Conservation (phyloP, 352 stramenopile species). For the Globisporangium parvum region DNA sequence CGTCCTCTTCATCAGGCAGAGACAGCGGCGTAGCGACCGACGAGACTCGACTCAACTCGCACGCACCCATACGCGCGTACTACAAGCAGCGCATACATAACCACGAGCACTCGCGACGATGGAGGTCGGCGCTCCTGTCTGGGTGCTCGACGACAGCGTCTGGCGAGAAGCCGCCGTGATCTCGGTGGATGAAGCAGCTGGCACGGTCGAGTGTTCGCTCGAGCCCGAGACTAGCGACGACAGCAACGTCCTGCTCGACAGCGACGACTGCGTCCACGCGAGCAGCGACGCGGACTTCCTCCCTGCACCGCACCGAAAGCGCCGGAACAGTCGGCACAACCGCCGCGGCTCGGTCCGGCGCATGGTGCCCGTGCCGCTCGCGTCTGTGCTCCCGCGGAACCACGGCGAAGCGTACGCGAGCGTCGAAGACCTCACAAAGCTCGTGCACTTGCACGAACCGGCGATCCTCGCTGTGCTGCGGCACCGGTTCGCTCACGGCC, state of each 20-base stretch:
- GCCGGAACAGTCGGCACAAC: conserved; percentile 29
- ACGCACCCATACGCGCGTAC: too few relatives aligned
- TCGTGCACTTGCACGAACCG: conserved; percentile 88
- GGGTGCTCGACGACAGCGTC: conserved; percentile 63
- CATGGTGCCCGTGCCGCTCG: conserved; percentile 24
- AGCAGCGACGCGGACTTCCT: conserved; percentile 35
- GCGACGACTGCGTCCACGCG: conserved; percentile 18
- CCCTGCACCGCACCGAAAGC: conserved; percentile 25
- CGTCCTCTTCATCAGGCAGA: background rate
- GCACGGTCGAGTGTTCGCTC: conserved; percentile 46
- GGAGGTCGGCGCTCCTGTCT: conserved; percentile 69
- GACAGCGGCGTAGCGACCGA: background rate
- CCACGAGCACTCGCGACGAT: conserved; percentile 17
- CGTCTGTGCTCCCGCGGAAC: conserved; percentile 53
- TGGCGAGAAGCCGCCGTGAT: conserved; percentile 73
- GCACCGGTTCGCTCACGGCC: conserved; percentile 73
- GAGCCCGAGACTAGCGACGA: conserved; percentile 39
- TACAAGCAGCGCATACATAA: background rate
- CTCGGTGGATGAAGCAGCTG: conserved; percentile 27
- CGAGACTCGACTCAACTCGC: too few relatives aligned
- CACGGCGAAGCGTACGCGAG: conserved; percentile 51
- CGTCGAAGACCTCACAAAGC: conserved; percentile 87
- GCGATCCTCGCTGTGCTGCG: conserved; percentile 86
- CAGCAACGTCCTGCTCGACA: conserved; percentile 18
- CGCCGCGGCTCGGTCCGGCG: conserved; percentile 37